Base-by-base conservation (phyloP, 2,329 filamentous ascomycete genomes). In the Periconia digitata region DNA sequence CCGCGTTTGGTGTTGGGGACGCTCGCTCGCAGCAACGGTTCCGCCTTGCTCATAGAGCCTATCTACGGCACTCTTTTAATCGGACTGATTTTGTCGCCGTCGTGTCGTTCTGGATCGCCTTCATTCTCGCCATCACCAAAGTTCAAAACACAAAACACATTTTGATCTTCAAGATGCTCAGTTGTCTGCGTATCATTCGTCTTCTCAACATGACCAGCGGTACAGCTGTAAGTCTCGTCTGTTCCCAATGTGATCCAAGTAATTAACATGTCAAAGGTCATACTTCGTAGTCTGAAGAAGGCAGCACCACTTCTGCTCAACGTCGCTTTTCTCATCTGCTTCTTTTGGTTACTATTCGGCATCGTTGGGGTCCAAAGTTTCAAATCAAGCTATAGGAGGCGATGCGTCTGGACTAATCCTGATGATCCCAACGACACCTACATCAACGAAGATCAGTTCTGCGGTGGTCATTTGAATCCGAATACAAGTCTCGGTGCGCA, bases 351-450 rank as follows among this genome's bases (percentile, higher is more conserved):
- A 36, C 76, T 97, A 10, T 99, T 99, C 74, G 94, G 91, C 32
- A 96, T 99, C 53, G 86, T 99, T 49, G 95, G 94, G 6, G 88
- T 99, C 18, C 95, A 99, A 69, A 96, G 89, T 72, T 99, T 99
- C 71, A 79, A 80, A 51, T 77, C 76, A 38, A 79, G 77, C 56
- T 63, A 79, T 13, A 66, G 75, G 36, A 71, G 77, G 32, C 74
- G 69, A 13, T 80, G 77, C 49, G 74, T 78, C 12, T 78, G 74
- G 74, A 57, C 85, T 74, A 63, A 76, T 71, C 55, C 85, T 78
- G 62, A 63, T 8, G 70, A 69, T 41, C 13, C 32, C 8, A 74
- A 77, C 7, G 75, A 84, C 3, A 22, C 18, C 8, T 92, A 79
- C 52, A 83, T 81, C 1, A 71, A 70, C 32, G 36, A 54, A 0